phyloP scores from a whole-genome alignment of 1,284 basidiomycete genomes.

The Naganishia sp. region DNA sequence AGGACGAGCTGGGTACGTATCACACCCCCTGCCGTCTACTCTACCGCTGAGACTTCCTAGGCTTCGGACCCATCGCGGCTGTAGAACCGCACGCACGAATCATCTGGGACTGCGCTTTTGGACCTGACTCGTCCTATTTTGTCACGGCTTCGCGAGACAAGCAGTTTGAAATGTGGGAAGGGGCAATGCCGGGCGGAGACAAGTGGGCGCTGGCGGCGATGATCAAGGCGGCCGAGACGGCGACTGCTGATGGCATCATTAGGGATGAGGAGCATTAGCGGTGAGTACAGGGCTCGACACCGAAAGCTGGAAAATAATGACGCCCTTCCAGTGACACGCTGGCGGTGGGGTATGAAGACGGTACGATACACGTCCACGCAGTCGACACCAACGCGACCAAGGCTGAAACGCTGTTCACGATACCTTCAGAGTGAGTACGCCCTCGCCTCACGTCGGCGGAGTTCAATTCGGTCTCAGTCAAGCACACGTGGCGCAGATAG shows the following conservation, averaged over 20 bases:
- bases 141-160: constrained; percentile 95
- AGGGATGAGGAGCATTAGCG: constrained; percentile 7
- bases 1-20: constrained; percentile 53
- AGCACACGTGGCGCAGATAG: constrained; percentile 51
- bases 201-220: constrained; percentile 37
- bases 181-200: constrained; percentile 2
- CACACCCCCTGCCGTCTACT: neutral
- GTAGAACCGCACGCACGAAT: constrained; percentile 89
- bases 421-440: constrained; percentile 36
- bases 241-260: constrained; percentile 50
- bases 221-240: constrained; percentile 51
- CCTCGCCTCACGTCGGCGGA: neutral
- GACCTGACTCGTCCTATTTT: constrained; percentile 70
- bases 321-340: constrained; percentile 38
- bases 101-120: constrained; percentile 93
- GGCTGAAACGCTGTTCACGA: constrained; percentile 21
- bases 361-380: constrained; percentile 42
- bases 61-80: constrained; percentile 64
- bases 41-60: constrained; percentile 46
- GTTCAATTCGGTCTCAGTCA: constrained; percentile 27
- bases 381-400: constrained; percentile 24
- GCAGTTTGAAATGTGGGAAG: constrained; percentile 62
- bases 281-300: constrained; percentile 13
- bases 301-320: neutral
- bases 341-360: constrained; percentile 54